Conservation (phyloP, 768 basidiomycete species). For the Phlebiopsis flavidoalba region DNA sequence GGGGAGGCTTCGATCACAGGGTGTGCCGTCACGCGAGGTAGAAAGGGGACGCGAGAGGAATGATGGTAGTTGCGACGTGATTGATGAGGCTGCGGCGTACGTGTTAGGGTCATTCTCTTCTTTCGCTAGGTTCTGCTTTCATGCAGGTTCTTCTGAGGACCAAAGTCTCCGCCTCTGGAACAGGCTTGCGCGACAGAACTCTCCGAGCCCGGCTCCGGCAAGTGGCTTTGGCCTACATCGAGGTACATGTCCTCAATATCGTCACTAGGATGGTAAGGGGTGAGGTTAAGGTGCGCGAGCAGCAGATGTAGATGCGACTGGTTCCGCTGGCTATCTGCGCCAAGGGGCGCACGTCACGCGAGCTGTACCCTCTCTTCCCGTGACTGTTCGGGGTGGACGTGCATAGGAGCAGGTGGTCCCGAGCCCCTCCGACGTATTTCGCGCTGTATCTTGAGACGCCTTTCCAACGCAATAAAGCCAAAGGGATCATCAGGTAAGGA, state of each 20-base stretch:
- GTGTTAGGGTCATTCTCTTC: slow-evolving; percentile 15
- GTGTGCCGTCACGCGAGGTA: slow-evolving; percentile 12
- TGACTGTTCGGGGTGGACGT: not conserved
- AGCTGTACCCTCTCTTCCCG: slow-evolving; percentile 8
- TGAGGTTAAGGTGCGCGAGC: slow-evolving; percentile 17
- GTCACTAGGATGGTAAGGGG: slow-evolving; percentile 18
- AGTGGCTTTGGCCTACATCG: slow-evolving; percentile 9
- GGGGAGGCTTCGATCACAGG: slow-evolving; percentile 11
- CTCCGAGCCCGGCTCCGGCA: slow-evolving; percentile 17
- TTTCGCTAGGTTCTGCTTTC: not conserved
- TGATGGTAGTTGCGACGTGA: slow-evolving; percentile 19
- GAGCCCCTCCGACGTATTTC: not conserved
- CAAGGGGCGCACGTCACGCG: slow-evolving; percentile 16
- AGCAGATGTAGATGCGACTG: not conserved
- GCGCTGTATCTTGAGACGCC: slow-evolving; percentile 18
- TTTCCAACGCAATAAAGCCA: slow-evolving; percentile 23
- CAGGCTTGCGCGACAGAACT: slow-evolving; percentile 8
- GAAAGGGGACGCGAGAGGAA: slow-evolving; percentile 19
- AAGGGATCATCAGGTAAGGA: slow-evolving; percentile 23
- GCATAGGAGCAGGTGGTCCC: not conserved
- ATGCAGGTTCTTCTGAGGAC: not conserved
- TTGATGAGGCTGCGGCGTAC: slow-evolving; percentile 22
- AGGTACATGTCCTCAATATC: slow-evolving; percentile 21
- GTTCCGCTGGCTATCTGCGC: slow-evolving; percentile 13
- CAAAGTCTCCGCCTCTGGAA: not conserved